Evolutionary conservation across 768 basidiomycete species (phyloP).

Genomic region (Mycena capillaripes): DNA sequence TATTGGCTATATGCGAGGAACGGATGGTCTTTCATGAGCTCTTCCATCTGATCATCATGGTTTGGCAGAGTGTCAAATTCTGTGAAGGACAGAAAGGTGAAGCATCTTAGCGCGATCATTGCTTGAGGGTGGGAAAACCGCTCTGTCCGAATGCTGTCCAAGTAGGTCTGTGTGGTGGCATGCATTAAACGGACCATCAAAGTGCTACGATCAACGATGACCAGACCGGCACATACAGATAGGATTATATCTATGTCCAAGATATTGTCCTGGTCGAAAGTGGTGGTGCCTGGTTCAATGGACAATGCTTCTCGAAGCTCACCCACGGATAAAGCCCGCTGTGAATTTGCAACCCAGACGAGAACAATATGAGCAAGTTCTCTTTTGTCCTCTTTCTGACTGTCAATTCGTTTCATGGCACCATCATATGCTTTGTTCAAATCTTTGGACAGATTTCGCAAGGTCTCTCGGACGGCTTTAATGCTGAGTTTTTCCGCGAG

Average conservation of each 20-base stretch:
- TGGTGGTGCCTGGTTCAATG: background rate
- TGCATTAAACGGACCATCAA: constrained; percentile 3
- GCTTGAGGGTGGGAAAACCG: background rate
- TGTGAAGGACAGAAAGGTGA: constrained; percentile 1
- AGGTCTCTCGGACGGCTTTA: background rate
- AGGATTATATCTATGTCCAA: constrained; percentile 3
- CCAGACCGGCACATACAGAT: constrained; percentile 12
- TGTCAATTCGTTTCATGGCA: background rate
- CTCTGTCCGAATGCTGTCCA: background rate
- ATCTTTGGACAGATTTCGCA: background rate
- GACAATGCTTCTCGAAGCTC: constrained; percentile 13
- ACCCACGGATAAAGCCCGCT: background rate
- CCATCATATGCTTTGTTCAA: background rate
- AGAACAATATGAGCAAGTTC: background rate
- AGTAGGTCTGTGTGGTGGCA: background rate
- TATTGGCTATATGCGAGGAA: constrained; percentile 6
- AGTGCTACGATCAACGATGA: background rate
- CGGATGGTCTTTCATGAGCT: background rate
- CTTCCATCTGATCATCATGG: too few species aligned
- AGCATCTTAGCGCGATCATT: background rate
- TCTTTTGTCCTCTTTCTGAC: constrained; percentile 1
- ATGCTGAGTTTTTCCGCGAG: background rate
- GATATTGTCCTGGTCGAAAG: constrained; percentile 3
- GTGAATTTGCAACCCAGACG: constrained; percentile 3
- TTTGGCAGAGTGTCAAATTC: too few species aligned